A percentile compares a stretch with the other conserved stretches of the same genome.
These are phyloP conservation scores for Lupinus albus DNA, from an alignment of 306 rosid genomes.

Conservation along the genomic window DNA sequence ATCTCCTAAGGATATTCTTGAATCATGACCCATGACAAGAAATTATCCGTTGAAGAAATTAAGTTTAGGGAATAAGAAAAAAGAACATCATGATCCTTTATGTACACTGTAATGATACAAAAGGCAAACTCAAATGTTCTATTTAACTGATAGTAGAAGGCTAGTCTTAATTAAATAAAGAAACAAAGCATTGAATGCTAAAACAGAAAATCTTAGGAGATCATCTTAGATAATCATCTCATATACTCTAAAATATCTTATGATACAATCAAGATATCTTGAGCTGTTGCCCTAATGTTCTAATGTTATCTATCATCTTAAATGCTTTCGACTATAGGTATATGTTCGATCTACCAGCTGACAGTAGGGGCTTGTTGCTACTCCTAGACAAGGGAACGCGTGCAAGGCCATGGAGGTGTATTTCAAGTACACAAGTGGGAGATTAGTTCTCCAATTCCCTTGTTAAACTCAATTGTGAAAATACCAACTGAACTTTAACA, in stretches of 20 bases:
- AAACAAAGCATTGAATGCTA: too few relatives aligned
- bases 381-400: conserved; percentile 70
- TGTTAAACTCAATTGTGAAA: conserved; percentile 39
- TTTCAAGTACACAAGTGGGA: conserved; percentile 73
- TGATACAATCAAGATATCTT: too few relatives aligned
- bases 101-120: too few relatives aligned
- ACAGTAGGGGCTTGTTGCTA: conserved; percentile 69
- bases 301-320: conserved; percentile 2
- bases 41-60: background rate
- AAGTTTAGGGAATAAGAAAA: too few relatives aligned
- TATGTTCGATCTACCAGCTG: conserved; percentile 62
- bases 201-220: too few relatives aligned
- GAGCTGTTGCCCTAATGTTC: too few relatives aligned
- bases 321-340: conserved; percentile 60
- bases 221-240: too few relatives aligned
- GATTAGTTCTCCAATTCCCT: conserved; percentile 38
- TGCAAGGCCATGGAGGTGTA: conserved; percentile 72
- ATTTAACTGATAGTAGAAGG: too few relatives aligned
- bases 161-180: too few relatives aligned
- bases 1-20: background rate
- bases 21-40: conserved; percentile 9
- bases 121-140: too few relatives aligned
- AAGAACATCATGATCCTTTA: too few relatives aligned
- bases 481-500: conserved; percentile 38
- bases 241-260: too few relatives aligned